These are phyloP conservation scores for Bassia scoparia DNA, from an alignment of 148 eudicot species.

Conservation along the genomic window DNA sequence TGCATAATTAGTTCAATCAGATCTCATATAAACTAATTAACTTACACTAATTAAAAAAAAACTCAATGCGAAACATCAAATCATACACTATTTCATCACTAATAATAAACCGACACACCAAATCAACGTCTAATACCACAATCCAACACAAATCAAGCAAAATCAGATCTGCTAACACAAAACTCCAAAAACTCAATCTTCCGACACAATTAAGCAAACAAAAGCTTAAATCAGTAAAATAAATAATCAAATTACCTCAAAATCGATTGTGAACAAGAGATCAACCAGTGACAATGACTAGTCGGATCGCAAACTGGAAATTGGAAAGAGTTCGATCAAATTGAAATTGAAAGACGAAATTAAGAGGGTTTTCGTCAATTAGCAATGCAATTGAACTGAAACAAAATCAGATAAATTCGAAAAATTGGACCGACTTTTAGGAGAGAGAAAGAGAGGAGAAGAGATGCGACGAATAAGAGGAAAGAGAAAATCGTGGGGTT, in stretches of 20 bases:
- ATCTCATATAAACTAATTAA: constrained; percentile 7
- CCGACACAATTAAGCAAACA: constrained; percentile 15
- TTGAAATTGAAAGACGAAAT: background rate
- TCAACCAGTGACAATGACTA: constrained; percentile 1
- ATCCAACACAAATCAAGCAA: background rate
- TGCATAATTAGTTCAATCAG: background rate
- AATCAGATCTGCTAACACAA: constrained; percentile 14
- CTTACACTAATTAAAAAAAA: background rate
- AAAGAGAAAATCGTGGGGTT: constrained; percentile 13
- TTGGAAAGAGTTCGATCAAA: background rate
- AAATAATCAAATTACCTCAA: constrained; percentile 13
- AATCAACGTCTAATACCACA: background rate
- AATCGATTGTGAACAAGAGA: background rate
- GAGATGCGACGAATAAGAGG: constrained; percentile 26
- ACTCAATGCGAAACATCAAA: background rate
- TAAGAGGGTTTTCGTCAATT: background rate
- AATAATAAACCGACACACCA: constrained; percentile 6
- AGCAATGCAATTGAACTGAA: background rate
- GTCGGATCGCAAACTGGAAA: constrained; percentile 29
- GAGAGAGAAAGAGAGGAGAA: background rate
- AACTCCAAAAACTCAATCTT: background rate
- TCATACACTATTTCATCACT: background rate
- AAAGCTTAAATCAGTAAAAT: background rate
- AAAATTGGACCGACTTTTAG: constrained; percentile 12
- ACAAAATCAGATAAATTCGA: background rate